A percentile compares a stretch with the other conserved stretches of the same genome.
These are phyloP conservation scores for Serendipita vermifera DNA, from an alignment of 768 basidiomycete genomes.

Conservation along the genomic window DNA sequence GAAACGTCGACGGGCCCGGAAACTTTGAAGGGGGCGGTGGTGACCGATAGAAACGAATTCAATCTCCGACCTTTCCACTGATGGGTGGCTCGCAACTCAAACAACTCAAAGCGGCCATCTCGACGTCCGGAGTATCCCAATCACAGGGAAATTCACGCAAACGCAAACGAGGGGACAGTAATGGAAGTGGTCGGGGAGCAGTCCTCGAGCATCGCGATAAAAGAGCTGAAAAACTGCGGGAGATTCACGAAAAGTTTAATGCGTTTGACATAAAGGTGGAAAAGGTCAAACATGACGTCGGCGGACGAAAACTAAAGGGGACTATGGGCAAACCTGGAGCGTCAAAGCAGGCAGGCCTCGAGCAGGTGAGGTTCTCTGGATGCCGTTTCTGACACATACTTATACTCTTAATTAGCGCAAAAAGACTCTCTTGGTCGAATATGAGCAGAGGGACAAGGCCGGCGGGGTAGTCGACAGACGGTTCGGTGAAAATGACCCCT, in stretches of 20 bases:
- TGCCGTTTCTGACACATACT: no score
- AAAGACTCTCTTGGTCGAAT: slow-evolving; percentile 79
- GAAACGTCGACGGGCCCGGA: no score
- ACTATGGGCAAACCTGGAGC: slow-evolving; percentile 69
- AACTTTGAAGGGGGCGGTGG: no score
- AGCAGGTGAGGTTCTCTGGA: slow-evolving; percentile 44
- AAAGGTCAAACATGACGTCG: slow-evolving; percentile 85
- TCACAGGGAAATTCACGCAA: slow-evolving; percentile 36
- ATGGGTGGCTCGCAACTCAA: slow-evolving; percentile 54
- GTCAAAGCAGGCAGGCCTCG: slow-evolving; percentile 81
- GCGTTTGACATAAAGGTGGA: slow-evolving; percentile 91
- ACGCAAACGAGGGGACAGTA: slow-evolving; percentile 52
- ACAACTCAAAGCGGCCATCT: slow-evolving; percentile 79
- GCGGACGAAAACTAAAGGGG: slow-evolving; percentile 76
- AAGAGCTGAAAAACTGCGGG: slow-evolving; percentile 61
- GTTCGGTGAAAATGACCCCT: slow-evolving; percentile 90
- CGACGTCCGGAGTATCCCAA: slow-evolving; percentile 60
- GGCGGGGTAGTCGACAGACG: slow-evolving; percentile 88
- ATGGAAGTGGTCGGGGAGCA: slow-evolving; percentile 34
- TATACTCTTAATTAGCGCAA: slow-evolving; percentile 44
- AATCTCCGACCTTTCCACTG: no score
- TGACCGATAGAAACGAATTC: no score
- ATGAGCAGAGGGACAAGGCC: slow-evolving; percentile 61
- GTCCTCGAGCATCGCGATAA: slow-evolving; percentile 58
- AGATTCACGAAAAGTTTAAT: slow-evolving; percentile 77